A percentile compares a stretch with the other conserved stretches of the same genome.
Evolutionary conservation across 164 flowering plant species (phyloP).

Genomic region (Sedum album): DNA sequence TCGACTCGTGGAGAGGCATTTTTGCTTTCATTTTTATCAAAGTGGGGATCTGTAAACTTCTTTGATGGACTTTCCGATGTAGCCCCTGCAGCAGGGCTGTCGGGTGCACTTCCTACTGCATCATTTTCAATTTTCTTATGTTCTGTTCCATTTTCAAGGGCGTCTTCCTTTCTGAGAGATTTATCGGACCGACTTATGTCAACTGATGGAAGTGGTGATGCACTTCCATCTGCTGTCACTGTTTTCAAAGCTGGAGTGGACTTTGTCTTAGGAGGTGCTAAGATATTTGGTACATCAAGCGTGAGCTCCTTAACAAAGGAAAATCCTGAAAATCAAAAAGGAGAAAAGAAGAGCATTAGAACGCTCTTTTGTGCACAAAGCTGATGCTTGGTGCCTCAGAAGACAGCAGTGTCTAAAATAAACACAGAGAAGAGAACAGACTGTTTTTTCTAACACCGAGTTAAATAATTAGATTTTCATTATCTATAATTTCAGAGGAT

Average conservation of each 20-base stretch:
- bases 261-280: no score
- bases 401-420: constrained; percentile 14
- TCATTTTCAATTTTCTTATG: constrained; percentile 35
- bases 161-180: constrained; percentile 18
- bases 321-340: constrained; percentile 47
- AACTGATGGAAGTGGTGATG: constrained; percentile 22
- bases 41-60: no score
- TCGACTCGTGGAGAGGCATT: constrained; percentile 51
- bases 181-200: constrained; percentile 38
- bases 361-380: background rate
- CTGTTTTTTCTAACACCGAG: background rate
- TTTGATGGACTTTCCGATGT: constrained; percentile 40
- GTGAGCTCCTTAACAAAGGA: no score
- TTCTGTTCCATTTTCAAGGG: constrained; percentile 31
- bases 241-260: constrained; percentile 25
- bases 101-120: constrained; percentile 39
- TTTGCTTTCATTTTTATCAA: constrained; percentile 22
- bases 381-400: background rate
- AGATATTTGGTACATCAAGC: no score
- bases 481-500: background rate
- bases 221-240: constrained; percentile 21
- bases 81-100: constrained; percentile 42
- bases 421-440: background rate
- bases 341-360: background rate
- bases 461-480: no score